Evolutionary conservation across 345 rosid genomes (phyloP), one percentile per base, ranked within the genome.

Genomic region (Litchi chinensis): DNA sequence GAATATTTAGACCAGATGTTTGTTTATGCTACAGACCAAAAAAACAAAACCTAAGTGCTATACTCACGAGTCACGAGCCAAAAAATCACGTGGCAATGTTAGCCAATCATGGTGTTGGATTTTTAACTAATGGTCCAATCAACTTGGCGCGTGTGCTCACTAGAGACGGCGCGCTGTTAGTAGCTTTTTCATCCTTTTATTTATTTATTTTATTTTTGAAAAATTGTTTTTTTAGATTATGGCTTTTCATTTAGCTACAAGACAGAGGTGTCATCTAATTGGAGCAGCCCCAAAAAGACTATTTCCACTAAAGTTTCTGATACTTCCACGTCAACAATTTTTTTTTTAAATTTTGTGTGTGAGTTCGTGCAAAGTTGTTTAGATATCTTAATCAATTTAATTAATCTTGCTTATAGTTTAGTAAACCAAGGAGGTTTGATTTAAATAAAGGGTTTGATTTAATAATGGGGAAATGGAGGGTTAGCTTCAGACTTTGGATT

Each of bases 61-160:
- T 12, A 0, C n/a, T 10, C 79, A 78, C 87, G 84, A 62, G 54
- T 76, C 11, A 2, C 0, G 0, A 28, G n/a, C n/a, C n/a, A n/a
- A n/a, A n/a, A n/a, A 0, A 15, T 26, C 62, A 12, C 71, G 75
- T 85, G 84, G 19, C 2, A 0, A 1, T 44, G 0, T 15, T 19
- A 28, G 73, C 86, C 86, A 9, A 52, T 85, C 6, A 46, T 28
- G 7, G 71, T 22, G 72, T 44, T 10, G 1, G 71, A 80, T 59
- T 73, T 70, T 66, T 21, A 8, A 62, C 28, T 0, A 0, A 11
- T 0, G 8, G 69, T 57, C 81, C 86, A 76, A 28, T 21, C 43
- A 10, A 9, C 7, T 4, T 3, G 2, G 69, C 71, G 74, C 85
- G 88, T 81, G 16, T 0, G 3, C 0, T 0, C 18, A 70, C 71